Conservation (phyloP, 176 grass and related monocot genomes). For the Melocanna baccifera region DNA sequence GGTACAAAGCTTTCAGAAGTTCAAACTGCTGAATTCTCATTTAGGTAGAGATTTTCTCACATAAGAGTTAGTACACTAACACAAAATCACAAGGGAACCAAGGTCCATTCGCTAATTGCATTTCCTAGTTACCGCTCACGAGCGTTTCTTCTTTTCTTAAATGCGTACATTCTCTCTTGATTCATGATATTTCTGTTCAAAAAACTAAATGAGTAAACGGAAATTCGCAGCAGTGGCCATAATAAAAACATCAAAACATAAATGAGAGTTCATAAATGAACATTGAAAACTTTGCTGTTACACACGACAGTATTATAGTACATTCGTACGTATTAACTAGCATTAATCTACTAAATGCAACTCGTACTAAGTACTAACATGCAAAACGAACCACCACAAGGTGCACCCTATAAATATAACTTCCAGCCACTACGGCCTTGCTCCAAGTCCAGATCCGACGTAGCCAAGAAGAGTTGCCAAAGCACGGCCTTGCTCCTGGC, state of each 20-base stretch:
- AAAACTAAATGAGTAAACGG: not conserved
- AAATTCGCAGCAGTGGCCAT: not conserved
- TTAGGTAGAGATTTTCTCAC: no score
- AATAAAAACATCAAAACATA: not conserved
- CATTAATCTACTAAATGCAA: not conserved
- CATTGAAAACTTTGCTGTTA: not conserved
- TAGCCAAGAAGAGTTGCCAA: not conserved
- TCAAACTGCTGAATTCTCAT: no score
- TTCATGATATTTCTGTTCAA: not conserved
- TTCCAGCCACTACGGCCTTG: not conserved
- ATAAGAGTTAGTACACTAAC: no score
- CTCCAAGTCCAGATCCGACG: not conserved
- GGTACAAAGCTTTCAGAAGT: not conserved
- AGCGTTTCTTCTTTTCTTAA: not conserved
- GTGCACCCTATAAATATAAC: conserved; percentile 9
- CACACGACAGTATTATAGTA: not conserved
- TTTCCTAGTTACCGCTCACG: not conserved
- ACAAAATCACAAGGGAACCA: not conserved
- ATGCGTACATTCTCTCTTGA: not conserved
- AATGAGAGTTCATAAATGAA: not conserved
- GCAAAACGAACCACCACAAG: not conserved
- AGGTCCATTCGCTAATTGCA: not conserved
- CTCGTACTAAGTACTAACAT: not conserved
- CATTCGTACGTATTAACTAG: not conserved
- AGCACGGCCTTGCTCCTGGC: not conserved